Percentiles rank a stretch among this genome's conserved stretches.
These are phyloP conservation scores for Wickerhamomyces bovis DNA, from an alignment of 805 yeast genomes.

Conservation along the genomic window DNA sequence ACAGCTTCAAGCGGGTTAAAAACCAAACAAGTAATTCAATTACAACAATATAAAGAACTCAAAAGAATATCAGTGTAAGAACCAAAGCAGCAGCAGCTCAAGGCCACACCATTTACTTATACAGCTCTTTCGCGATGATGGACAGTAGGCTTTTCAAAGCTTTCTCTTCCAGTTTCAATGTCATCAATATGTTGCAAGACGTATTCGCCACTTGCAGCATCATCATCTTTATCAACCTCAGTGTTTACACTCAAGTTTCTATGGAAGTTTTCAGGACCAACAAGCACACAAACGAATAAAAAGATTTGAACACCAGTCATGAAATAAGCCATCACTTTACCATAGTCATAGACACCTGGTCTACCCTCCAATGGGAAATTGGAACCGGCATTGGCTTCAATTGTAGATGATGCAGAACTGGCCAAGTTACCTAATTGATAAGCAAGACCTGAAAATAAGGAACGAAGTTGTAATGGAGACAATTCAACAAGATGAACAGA, in stretches of 20 bases:
- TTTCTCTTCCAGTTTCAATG: conserved; percentile 1
- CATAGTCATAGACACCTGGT: conserved; percentile 46
- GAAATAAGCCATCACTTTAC: conserved; percentile 65
- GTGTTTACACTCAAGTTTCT: conserved; percentile 27
- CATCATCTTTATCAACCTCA: conserved; percentile 2
- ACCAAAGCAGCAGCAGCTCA: too few species aligned
- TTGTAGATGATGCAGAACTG: conserved; percentile 53
- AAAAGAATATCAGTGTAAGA: too few species aligned
- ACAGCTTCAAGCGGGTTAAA: too few species aligned
- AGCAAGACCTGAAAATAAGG: conserved; percentile 54
- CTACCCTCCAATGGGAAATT: conserved; percentile 17
- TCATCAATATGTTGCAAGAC: conserved; percentile 9
- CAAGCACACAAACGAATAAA: conserved; percentile 38
- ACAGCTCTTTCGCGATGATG: conserved; percentile 1
- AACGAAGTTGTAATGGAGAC: conserved; percentile 57
- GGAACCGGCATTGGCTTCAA: conserved; percentile 41
- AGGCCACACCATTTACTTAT: too few species aligned
- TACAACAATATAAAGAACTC: too few species aligned
- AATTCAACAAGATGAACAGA: conserved; percentile 64
- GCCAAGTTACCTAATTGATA: conserved; percentile 32
- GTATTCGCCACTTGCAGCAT: neutral
- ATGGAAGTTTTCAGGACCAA: conserved; percentile 54
- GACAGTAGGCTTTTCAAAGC: conserved; percentile 3
- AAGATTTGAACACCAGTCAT: conserved; percentile 60
- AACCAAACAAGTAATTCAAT: too few species aligned